Evolutionary conservation across 2,329 filamentous ascomycete genomes (phyloP), one percentile per base, ranked within the genome.

Genomic region (Clonostachys sp.): DNA sequence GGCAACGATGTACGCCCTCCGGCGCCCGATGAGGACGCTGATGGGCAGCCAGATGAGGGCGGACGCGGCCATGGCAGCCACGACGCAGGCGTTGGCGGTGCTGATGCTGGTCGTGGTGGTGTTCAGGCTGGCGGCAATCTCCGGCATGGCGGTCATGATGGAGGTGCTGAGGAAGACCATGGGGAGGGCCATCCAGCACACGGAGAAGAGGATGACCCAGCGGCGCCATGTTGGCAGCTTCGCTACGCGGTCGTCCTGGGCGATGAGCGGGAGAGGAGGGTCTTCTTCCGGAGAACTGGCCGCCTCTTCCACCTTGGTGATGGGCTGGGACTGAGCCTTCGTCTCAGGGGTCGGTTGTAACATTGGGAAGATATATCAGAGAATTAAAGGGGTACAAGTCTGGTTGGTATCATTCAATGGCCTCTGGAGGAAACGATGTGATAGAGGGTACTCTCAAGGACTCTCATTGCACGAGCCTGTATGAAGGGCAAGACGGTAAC

Each of bases 141-240:
- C 51, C 5, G 51, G 50, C 16, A 49, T 52, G 33, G 46, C 51
- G 17, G 46, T 46, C 33, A 53, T 46, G 34, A 53, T 45, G 6
- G 51, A 53, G 4, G 51, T 53, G 42, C 48, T 50, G 10, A 44
- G 36, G 34, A 45, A 51, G 7, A 50, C 52, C 12, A 53, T 48
- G 17, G 49, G 48, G 5, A 53, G 45, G 18, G 41, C 42, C 35
- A 53, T 54, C 53, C 53, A 54, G 49, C 53, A 53, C 12, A 54
- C 53, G 35, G 53, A 48, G 38, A 53, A 50, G 18, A 54, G 45
- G 12, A 54, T 51, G 12, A 51, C 7, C 30, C 47, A 51, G 58
- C 43, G 42, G 42, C 42, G 42, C 42, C 35, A 42, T 12, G 42
- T 8, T 6, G 47, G 24, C 42, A 48, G 20, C 8, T 30, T 35